Evolutionary conservation across 2,329 filamentous ascomycete species (phyloP), one percentile per base, ranked within the genome.

Genomic region (Cercospora sp.): DNA sequence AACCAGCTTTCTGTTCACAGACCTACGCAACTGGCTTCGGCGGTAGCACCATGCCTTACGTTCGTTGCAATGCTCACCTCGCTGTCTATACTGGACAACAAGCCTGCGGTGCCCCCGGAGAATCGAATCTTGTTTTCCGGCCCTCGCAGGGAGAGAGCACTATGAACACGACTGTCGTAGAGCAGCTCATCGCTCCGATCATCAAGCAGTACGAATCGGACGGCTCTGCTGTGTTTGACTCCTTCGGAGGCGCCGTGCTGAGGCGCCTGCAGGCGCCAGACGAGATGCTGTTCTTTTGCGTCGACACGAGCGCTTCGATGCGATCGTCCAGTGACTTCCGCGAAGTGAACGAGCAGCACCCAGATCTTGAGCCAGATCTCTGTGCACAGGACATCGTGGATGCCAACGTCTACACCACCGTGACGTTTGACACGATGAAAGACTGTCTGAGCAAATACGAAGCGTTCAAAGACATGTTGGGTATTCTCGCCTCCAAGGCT

Each of bases 11-110:
- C 74, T 2, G 77, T 80, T 5, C 61, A 76, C 24, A 73, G 71
- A 7, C 79, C 78, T 0, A 70, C 72, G 5, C 66, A 71, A 18
- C 70, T 80, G 4, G 71, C 73, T 5, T 77, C 75, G 12, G 73
- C 74, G 9, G 74, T 76, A 0, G 69, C 74, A 7, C 78, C 78
- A 24, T 75, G 74, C 32, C 66, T 81, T 34, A 80, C 79, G 1
- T 73, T 81, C 18, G 79, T 58, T 69, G 75, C 10, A 40, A 75
- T 7, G 79, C 78, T 3, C 70, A 77, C 28, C 65, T 80, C 10
- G 77, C 78, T 8, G 79, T 79, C 9, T 81, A 80, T 61, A 72
- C 76, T n/a, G 80, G 79, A 1, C 73, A 78, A 28, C 70, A 76
- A 65, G 72, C 69, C 3, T 81, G 77, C 58, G 74, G 74, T 16